Percentiles rank a stretch among this genome's conserved stretches.
These are phyloP conservation scores for Craspedostauros australis DNA, from an alignment of 108 stramenopile species.

Conservation along the genomic window DNA sequence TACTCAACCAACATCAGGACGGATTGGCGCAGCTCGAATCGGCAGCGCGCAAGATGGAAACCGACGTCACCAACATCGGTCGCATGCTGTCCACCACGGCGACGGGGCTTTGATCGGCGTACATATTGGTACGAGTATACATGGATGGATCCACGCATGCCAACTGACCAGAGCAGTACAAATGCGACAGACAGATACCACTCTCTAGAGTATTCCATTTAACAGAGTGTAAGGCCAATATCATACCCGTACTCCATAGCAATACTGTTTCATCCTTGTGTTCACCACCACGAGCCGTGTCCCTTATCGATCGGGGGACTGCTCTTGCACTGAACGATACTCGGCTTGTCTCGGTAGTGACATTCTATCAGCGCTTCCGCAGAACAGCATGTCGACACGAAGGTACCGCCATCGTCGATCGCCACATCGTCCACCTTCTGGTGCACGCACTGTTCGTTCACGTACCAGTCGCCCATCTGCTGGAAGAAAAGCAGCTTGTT, in stretches of 20 bases:
- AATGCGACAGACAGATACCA: no score
- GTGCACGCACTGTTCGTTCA: conserved; percentile 40
- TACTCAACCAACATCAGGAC: conserved; percentile 73
- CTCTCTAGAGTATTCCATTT: no score
- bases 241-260: no score
- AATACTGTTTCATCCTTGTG: neutral
- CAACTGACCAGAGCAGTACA: no score
- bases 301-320: conserved; percentile 36
- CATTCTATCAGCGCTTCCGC: conserved; percentile 38
- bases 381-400: conserved; percentile 37
- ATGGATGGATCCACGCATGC: no score
- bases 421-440: neutral
- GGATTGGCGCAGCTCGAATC: conserved; percentile 55
- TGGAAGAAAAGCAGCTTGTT: conserved; percentile 66
- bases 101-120: no score
- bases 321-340: conserved; percentile 44
- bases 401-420: conserved; percentile 6
- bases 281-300: conserved; percentile 41
- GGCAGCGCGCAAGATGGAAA: conserved; percentile 48
- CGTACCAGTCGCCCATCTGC: conserved; percentile 76
- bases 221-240: no score
- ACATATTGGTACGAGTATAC: no score
- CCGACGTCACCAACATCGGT: conserved; percentile 36
- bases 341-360: conserved; percentile 64
- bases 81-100: no score